phyloP scores from a whole-genome alignment of 768 basidiomycete species.

The Termitomyces sp. region DNA sequence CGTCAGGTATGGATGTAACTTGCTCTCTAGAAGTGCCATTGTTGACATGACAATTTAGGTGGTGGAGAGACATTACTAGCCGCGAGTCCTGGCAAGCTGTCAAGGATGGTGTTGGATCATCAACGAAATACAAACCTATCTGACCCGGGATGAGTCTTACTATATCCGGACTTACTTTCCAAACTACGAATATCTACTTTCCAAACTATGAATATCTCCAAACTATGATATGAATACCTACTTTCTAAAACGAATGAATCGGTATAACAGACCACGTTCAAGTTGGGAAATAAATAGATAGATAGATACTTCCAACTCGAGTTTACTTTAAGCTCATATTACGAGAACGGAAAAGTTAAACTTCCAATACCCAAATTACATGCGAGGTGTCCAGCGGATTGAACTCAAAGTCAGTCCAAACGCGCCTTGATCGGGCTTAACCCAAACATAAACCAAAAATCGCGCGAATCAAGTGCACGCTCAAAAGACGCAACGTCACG shows the following conservation, averaged over 20 bases:
- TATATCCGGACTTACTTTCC: too few species aligned
- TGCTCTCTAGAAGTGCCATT: neutral
- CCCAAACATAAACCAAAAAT: conserved; percentile 53
- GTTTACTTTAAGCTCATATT: too few species aligned
- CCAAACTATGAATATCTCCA: too few species aligned
- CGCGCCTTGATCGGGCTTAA: conserved; percentile 39
- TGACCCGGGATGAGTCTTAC: too few species aligned
- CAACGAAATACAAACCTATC: neutral
- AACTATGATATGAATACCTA: too few species aligned
- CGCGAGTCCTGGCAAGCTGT: conserved; percentile 22
- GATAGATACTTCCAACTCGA: too few species aligned
- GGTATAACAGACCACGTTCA: too few species aligned
- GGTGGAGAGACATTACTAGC: conserved; percentile 19
- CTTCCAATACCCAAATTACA: neutral
- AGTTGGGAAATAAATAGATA: too few species aligned
- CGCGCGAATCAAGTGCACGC: conserved; percentile 52
- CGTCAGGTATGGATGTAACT: conserved; percentile 3
- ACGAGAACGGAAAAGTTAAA: neutral
- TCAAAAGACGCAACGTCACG: conserved; percentile 44
- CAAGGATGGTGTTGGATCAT: conserved; percentile 16
- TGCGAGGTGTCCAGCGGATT: neutral
- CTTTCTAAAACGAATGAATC: too few species aligned
- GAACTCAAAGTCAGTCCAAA: conserved; percentile 17
- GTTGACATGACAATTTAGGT: conserved; percentile 9
- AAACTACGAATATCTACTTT: too few species aligned